Evolutionary conservation across 805 yeast species (phyloP).

Genomic region (Saccharomycopsis microspora): DNA sequence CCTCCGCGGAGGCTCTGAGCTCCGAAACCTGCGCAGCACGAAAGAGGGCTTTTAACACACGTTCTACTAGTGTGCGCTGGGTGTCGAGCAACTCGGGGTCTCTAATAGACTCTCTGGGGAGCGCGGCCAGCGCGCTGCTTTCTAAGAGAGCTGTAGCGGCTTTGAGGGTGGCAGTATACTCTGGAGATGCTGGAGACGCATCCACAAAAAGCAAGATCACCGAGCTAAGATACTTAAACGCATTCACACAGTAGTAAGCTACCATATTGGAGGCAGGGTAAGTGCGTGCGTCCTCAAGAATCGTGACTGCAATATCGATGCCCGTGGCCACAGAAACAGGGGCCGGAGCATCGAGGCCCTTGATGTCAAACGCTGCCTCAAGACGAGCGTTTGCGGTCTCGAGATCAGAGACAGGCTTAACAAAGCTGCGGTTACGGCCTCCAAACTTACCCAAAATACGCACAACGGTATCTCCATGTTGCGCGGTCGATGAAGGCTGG

Average conservation of each 20-base stretch:
- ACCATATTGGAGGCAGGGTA: slow-evolving; percentile 20
- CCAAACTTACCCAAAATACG: slow-evolving; percentile 92
- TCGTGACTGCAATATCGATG: slow-evolving; percentile 62
- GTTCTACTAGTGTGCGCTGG: slow-evolving; percentile 55
- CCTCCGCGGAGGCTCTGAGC: slow-evolving; percentile 53
- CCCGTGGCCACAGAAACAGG: slow-evolving; percentile 81
- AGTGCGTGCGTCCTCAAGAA: slow-evolving; percentile 53
- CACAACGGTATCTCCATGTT: slow-evolving; percentile 89
- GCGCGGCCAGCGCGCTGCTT: slow-evolving; percentile 17
- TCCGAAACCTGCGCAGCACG: slow-evolving; percentile 69
- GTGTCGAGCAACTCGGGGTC: slow-evolving; percentile 40
- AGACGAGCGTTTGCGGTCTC: slow-evolving; percentile 48
- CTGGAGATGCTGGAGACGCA: slow-evolving; percentile 27
- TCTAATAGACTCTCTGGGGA: slow-evolving; percentile 32
- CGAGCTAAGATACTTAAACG: slow-evolving; percentile 60
- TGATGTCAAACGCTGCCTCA: slow-evolving; percentile 58
- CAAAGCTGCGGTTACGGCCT: slow-evolving; percentile 83
- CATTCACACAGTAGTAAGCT: slow-evolving; percentile 61
- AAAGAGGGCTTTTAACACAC: slow-evolving; percentile 61
- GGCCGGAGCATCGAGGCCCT: slow-evolving; percentile 52
- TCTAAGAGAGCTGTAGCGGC: slow-evolving; percentile 28
- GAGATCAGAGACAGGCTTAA: slow-evolving; percentile 65
- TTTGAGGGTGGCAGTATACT: slow-evolving; percentile 31
- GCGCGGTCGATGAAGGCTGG: slow-evolving; percentile 87
- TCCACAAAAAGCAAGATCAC: slow-evolving; percentile 57